These are phyloP conservation scores for Micractinium conductrix DNA, from an alignment of 139 green algal species.

Conservation along the genomic window DNA sequence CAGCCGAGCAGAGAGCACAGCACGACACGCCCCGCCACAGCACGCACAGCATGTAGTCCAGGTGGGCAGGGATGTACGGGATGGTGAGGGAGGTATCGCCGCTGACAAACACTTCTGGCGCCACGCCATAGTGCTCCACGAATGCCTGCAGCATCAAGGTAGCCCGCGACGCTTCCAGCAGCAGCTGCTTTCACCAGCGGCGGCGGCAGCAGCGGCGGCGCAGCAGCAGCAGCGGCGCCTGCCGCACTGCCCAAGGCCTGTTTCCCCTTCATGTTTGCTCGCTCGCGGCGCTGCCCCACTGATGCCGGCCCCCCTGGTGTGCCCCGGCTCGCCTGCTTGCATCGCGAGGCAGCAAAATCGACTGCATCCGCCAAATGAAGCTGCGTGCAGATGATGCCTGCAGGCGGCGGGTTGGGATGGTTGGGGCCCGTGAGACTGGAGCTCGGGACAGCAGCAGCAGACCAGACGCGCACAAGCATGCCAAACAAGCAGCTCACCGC, in stretches of 20 bases:
- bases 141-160: slow-evolving; percentile 68
- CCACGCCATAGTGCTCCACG: slow-evolving; percentile 79
- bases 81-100: slow-evolving; percentile 56
- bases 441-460: too few species aligned
- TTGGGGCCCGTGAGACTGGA: too few species aligned
- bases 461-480: too few species aligned
- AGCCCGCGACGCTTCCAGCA: too few species aligned
- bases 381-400: slow-evolving; percentile 75
- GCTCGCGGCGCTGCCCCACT: too few species aligned
- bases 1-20: background rate
- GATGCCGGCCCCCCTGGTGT: too few species aligned
- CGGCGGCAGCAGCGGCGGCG: too few species aligned
- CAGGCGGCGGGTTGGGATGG: background rate
- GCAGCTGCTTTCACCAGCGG: too few species aligned
- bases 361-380: slow-evolving; percentile 73
- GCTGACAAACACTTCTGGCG: slow-evolving; percentile 73
- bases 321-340: slow-evolving; percentile 58
- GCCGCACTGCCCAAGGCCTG: too few species aligned
- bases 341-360: slow-evolving; percentile 71
- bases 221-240: too few species aligned
- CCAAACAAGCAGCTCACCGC: too few species aligned
- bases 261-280: too few species aligned
- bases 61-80: slow-evolving; percentile 88
- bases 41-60: slow-evolving; percentile 89
- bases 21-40: background rate